Conservation (phyloP, 83 land plant species). For the Diphasiastrum complanatum region DNA sequence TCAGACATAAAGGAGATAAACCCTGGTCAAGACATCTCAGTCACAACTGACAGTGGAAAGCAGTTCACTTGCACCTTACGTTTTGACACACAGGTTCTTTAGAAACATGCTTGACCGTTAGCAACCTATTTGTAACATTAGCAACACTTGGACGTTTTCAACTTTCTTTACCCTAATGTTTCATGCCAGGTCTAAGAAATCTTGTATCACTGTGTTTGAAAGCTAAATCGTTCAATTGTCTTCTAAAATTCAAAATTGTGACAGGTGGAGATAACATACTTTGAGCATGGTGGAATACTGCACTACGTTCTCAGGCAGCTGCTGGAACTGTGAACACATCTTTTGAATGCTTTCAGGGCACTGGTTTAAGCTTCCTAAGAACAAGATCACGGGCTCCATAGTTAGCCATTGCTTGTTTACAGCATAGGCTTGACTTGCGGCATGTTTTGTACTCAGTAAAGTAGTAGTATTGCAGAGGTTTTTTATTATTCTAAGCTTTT, state of each 20-base stretch:
- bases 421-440: too few relatives aligned
- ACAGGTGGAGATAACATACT: constrained; percentile 88
- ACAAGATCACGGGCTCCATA: too few relatives aligned
- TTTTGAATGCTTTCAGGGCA: too few relatives aligned
- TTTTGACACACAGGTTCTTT: constrained; percentile 88
- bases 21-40: constrained; percentile 84
- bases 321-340: too few relatives aligned
- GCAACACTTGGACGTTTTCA: not conserved
- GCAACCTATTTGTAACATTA: not conserved
- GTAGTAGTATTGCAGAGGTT: too few relatives aligned
- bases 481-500: too few relatives aligned
- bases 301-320: constrained; percentile 77
- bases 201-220: not conserved
- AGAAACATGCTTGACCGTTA: too few relatives aligned
- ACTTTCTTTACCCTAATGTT: not conserved
- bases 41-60: constrained; percentile 73
- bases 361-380: too few relatives aligned
- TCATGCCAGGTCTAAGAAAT: not conserved
- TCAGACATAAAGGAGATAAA: constrained; percentile 46
- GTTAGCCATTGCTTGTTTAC: too few relatives aligned
- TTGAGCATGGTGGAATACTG: constrained; percentile 87
- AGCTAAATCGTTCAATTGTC: not conserved
- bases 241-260: too few relatives aligned
- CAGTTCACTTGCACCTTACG: constrained; percentile 71
- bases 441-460: too few relatives aligned